phyloP scores from a whole-genome alignment of 2,329 filamentous ascomycete species.

The Claviceps spartinae region DNA sequence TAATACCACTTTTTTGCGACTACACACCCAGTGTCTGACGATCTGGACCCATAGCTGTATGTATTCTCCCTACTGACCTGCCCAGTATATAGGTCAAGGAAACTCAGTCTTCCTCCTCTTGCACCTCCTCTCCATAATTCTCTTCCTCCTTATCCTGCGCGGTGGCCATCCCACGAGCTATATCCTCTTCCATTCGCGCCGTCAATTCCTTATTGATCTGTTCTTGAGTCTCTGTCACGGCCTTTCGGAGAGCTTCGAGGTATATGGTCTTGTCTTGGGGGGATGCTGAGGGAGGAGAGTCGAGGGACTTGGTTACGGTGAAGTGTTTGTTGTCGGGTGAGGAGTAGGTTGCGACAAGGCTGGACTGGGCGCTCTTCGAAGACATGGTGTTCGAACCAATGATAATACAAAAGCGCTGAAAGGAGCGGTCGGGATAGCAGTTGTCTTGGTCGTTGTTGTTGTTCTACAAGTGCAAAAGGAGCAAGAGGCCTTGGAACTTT shows the following conservation, averaged over 20 bases:
- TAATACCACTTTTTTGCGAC: constrained; percentile 11
- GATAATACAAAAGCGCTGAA: too few relatives aligned
- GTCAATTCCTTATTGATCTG: constrained; percentile 60
- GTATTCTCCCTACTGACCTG: background rate
- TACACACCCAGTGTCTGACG: background rate
- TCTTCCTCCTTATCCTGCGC: constrained; percentile 48
- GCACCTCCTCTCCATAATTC: constrained; percentile 76
- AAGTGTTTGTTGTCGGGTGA: constrained; percentile 37
- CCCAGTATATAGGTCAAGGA: background rate
- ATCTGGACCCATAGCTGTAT: background rate
- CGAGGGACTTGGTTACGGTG: constrained; percentile 23
- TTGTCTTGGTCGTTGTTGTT: too few relatives aligned
- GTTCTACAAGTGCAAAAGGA: too few relatives aligned
- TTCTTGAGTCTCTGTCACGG: constrained; percentile 46
- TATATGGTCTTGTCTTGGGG: constrained; percentile 42
- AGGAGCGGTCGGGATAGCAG: too few relatives aligned
- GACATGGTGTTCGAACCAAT: background rate
- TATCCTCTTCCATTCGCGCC: constrained; percentile 60
- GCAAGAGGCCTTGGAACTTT: too few relatives aligned
- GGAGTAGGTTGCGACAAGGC: constrained; percentile 39
- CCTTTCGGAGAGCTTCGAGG: constrained; percentile 43
- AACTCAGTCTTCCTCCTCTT: constrained; percentile 40
- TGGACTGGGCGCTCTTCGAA: background rate
- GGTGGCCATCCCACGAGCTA: constrained; percentile 29
- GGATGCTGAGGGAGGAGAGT: constrained; percentile 20